Conservation (phyloP, 2,329 filamentous ascomycete species). For the Pseudopyricularia javanii region DNA sequence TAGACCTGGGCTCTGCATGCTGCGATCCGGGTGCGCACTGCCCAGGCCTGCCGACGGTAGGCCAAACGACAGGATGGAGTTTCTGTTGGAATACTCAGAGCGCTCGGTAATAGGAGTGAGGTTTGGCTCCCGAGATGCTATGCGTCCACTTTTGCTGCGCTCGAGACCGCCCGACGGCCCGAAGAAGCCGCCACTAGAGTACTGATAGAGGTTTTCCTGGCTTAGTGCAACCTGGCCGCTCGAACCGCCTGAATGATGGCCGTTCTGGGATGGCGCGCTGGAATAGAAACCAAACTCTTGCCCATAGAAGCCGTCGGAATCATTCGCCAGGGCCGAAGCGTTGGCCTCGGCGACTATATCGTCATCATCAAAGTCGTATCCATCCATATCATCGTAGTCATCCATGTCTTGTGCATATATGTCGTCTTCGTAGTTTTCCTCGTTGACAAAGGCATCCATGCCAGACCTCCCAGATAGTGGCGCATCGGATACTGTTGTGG, state of each 20-base stretch:
- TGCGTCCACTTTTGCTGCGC: constrained; percentile 60
- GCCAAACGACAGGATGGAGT: constrained; percentile 69
- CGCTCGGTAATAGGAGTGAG: constrained; percentile 92
- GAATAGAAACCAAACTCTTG: constrained; percentile 96
- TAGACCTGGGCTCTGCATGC: constrained; percentile 58
- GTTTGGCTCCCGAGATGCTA: constrained; percentile 73
- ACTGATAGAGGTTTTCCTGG: constrained; percentile 36
- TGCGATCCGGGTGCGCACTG: constrained; percentile 17
- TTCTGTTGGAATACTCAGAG: constrained; percentile 90
- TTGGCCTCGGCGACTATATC: constrained; percentile 92
- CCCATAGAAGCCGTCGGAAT: constrained; percentile 89
- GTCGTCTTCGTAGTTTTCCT: constrained; percentile 57
- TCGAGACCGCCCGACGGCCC: constrained; percentile 50
- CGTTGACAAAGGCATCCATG: constrained; percentile 14
- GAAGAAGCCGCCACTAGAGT: constrained; percentile 80
- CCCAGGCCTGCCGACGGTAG: constrained; percentile 29
- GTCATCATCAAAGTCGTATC: constrained; percentile 68
- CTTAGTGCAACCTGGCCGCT: constrained; percentile 10
- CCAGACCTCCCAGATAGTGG: constrained; percentile 9
- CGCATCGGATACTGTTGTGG: constrained; percentile 14
- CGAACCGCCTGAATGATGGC: constrained; percentile 9
- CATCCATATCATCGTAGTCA: constrained; percentile 46
- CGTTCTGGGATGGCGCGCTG: constrained; percentile 31
- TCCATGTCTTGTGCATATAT: constrained; percentile 32
- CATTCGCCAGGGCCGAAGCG: constrained; percentile 81